Evolutionary conservation across 2,329 filamentous ascomycete species (phyloP).

Genomic region (Calonectria henricotiae): DNA sequence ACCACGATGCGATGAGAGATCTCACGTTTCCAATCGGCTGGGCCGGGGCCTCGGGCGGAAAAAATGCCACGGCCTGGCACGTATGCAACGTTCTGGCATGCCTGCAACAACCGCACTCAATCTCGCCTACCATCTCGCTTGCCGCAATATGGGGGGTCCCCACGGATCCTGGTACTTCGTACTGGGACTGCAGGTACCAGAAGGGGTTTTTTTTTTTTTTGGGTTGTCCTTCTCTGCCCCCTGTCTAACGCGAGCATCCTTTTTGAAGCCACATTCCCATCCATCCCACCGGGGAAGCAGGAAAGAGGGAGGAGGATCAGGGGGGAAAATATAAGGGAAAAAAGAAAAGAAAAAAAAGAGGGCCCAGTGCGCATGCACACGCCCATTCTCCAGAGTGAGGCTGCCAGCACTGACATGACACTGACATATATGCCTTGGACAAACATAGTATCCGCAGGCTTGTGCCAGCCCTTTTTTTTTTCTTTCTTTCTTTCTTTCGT

Average conservation of each 20-base stretch:
- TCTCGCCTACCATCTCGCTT: constrained; percentile 39
- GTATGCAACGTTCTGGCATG: constrained; percentile 7
- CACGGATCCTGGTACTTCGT: constrained; percentile 5
- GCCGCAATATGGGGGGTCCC: constrained; percentile 9
- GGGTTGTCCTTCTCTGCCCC: not conserved
- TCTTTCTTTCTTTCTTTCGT: not conserved
- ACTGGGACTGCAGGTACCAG: constrained; percentile 6
- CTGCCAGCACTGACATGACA: constrained; percentile 23
- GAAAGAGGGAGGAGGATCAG: too few species aligned
- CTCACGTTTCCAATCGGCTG: constrained; percentile 38
- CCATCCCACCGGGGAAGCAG: constrained; percentile 18
- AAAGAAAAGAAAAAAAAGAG: not conserved
- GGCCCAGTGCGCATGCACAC: not conserved
- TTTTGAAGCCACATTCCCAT: constrained; percentile 28
- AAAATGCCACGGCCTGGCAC: constrained; percentile 6
- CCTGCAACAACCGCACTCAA: constrained; percentile 28
- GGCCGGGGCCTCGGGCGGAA: constrained; percentile 24
- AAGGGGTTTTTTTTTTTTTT: constrained; percentile 22
- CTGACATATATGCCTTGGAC: constrained; percentile 23
- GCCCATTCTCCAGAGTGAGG: not conserved
- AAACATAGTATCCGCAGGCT: constrained; percentile 23
- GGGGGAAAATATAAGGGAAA: not conserved
- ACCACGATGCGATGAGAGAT: constrained; percentile 37
- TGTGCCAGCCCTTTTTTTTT: constrained; percentile 37
- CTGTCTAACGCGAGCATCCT: constrained; percentile 1